Conservation (phyloP, 164 flowering plant species). For the Vitis cinerea region DNA sequence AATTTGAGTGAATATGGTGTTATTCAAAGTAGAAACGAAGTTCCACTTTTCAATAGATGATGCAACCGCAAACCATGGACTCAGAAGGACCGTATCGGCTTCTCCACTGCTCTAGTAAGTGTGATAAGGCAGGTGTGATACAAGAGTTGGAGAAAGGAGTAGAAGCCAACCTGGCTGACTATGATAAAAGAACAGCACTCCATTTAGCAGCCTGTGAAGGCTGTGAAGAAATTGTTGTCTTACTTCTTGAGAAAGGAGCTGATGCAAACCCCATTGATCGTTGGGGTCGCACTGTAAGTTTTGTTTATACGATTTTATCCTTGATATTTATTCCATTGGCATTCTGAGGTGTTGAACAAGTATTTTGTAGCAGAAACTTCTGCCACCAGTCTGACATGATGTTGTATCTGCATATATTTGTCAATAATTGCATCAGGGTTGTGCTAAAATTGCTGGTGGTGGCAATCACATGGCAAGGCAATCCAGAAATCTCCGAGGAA, state of each 20-base stretch:
- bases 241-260: slow-evolving; percentile 63
- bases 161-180: slow-evolving; percentile 50
- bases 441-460: too few species aligned
- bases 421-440: too few species aligned
- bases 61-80: slow-evolving; percentile 19
- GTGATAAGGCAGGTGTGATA: slow-evolving; percentile 54
- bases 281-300: slow-evolving; percentile 66
- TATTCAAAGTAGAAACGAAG: too few species aligned
- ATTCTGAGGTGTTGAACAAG: not conserved
- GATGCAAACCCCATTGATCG: slow-evolving; percentile 56
- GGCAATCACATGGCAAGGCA: too few species aligned
- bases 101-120: slow-evolving; percentile 51
- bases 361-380: not conserved
- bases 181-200: slow-evolving; percentile 64
- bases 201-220: slow-evolving; percentile 69
- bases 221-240: slow-evolving; percentile 42
- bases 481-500: too few species aligned
- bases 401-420: too few species aligned
- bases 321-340: not conserved
- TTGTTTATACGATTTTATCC: not conserved
- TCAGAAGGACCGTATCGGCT: slow-evolving; percentile 51
- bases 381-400: not conserved
- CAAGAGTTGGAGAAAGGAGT: slow-evolving; percentile 54
- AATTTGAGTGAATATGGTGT: slow-evolving; percentile 6
- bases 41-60: slow-evolving; percentile 7